Evolutionary conservation across 2,329 filamentous ascomycete species (phyloP).

Genomic region (Blastomyces silverae): DNA sequence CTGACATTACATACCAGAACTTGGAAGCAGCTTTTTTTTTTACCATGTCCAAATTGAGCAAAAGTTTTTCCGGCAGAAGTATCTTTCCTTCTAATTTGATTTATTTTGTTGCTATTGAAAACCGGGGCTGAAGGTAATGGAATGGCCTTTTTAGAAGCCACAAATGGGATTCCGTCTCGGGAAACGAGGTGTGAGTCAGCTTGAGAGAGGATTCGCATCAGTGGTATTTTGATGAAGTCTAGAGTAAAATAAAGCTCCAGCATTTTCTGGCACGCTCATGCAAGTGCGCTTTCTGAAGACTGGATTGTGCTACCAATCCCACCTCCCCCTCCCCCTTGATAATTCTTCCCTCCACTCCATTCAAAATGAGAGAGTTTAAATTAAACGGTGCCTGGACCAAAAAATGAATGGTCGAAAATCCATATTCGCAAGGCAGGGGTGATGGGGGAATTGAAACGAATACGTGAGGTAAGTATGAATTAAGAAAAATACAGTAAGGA

Average conservation of each 20-base stretch:
- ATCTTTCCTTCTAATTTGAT: no score
- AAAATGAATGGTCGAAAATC: background rate
- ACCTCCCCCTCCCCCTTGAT: background rate
- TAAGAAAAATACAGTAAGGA: background rate
- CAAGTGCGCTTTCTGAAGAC: background rate
- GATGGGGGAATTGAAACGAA: background rate
- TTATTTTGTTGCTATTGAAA: no score
- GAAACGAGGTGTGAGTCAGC: no score
- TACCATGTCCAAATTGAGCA: no score
- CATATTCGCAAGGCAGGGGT: background rate
- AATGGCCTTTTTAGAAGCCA: no score
- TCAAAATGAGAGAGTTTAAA: background rate
- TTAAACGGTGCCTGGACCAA: background rate
- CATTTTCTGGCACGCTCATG: background rate
- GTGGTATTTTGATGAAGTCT: background rate
- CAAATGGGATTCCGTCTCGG: no score
- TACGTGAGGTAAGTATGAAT: background rate
- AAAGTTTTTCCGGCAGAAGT: no score
- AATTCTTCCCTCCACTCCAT: background rate
- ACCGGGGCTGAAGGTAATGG: no score
- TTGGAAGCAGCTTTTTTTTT: no score
- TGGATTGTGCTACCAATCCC: no score
- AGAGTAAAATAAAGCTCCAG: background rate
- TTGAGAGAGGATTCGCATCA: background rate
- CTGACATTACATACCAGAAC: no score